Percentiles rank a stretch among this genome's conserved stretches.
phyloP scores from a whole-genome alignment of 2,329 filamentous ascomycete genomes.

The Ophiostoma tasmaniense region DNA sequence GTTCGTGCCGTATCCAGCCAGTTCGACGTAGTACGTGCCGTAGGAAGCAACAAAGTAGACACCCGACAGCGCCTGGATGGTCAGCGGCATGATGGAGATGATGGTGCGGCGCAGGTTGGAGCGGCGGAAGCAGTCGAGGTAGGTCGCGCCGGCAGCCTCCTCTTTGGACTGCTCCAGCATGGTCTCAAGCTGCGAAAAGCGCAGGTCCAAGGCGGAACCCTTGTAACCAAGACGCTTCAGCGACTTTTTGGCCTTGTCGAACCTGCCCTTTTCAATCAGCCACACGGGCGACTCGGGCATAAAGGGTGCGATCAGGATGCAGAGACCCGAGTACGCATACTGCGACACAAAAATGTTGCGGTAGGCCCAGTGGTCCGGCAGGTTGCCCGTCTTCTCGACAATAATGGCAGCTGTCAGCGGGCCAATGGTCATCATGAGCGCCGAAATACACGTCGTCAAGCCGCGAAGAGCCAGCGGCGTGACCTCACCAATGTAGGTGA shows the following conservation, averaged over 20 bases:
- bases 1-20: conserved; percentile 32
- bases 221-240: background rate
- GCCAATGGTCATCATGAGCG: conserved; percentile 20
- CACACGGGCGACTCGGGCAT: conserved; percentile 14
- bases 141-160: conserved; percentile 40
- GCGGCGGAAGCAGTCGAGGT: conserved; percentile 42
- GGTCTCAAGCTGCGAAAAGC: background rate
- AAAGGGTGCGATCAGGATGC: conserved; percentile 20
- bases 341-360: conserved; percentile 24
- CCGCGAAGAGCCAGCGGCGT: conserved; percentile 23
- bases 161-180: conserved; percentile 43
- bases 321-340: conserved; percentile 23
- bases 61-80: conserved; percentile 25
- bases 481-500: conserved; percentile 22
- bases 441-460: conserved; percentile 20
- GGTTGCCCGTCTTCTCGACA: conserved; percentile 17
- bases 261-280: conserved; percentile 2
- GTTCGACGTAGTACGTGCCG: conserved; percentile 36
- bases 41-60: conserved; percentile 33
- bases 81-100: conserved; percentile 34
- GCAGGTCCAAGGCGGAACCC: background rate
- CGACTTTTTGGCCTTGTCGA: conserved; percentile 18
- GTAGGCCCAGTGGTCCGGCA: conserved; percentile 26
- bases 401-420: conserved; percentile 22
- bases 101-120: conserved; percentile 44